Evolutionary conservation across 495 filamentous ascomycete genomes (phyloP), one percentile per base, ranked within the genome.

Genomic region (Rhizodiscina lignyota): DNA sequence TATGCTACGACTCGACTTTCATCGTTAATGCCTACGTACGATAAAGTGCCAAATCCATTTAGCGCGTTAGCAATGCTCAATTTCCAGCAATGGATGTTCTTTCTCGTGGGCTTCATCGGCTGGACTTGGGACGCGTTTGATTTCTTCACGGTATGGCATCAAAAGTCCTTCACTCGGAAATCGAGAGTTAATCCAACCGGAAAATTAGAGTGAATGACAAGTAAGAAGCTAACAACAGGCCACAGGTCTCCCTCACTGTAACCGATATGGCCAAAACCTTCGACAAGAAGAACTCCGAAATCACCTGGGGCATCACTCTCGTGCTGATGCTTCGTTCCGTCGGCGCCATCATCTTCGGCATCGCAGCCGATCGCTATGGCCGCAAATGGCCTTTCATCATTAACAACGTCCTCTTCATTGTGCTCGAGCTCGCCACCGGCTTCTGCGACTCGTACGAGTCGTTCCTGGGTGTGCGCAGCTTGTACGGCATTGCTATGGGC

Each of bases 91-190:
- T 94, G 85, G 85, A 62, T 84, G 16, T 87, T 87, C 55, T 91
- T 92, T 55, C 49, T 66, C 21, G 70, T 74, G 44, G 44, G 57
- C 40, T 53, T 60, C 40, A 32, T 52, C 10, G 50, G 39, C 17
- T 52, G 71, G 71, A 72, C 74, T 0, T 87, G 82, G 79, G 83
- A 92, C 52, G 72, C 83, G 11, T 86, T 89, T 41, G 83, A 92
- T 50, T 92, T 92, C 63, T 92, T 92, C 62, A 86, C 80, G 41
- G 81, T n/a, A n/a, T n/a, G n/a, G n/a, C n/a, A n/a, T n/a, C n/a
- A n/a, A n/a, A n/a, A n/a, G n/a, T n/a, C n/a, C n/a, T n/a, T n/a
- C n/a, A n/a, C n/a, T n/a, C n/a, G n/a, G n/a, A n/a, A n/a, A n/a
- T n/a, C n/a, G n/a, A n/a, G n/a, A n/a, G n/a, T n/a, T n/a, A n/a